Evolutionary conservation across 257 asterid genomes (phyloP).

Genomic region (Paraleonurus japonicus): DNA sequence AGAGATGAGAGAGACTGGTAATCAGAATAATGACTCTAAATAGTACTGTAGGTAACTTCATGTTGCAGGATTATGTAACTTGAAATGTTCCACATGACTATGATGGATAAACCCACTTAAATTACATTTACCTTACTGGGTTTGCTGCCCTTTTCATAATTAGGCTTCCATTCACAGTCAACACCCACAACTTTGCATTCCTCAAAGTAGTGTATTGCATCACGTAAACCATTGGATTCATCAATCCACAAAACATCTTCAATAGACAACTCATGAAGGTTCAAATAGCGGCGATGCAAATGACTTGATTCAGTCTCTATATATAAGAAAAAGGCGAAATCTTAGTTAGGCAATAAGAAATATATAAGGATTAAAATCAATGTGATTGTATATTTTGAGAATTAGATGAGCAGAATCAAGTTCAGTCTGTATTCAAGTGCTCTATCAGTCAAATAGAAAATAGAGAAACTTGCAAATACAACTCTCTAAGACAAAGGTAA

Average conservation of each 20-base stretch:
- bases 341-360: slow-evolving; percentile 13
- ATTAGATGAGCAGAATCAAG: slow-evolving; percentile 17
- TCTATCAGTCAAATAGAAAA: not conserved
- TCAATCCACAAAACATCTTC: slow-evolving; percentile 90
- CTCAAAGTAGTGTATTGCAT: slow-evolving; percentile 62
- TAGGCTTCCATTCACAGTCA: slow-evolving; percentile 99
- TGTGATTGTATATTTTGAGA: not conserved
- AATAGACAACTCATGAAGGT: slow-evolving; percentile 63
- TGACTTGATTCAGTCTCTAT: slow-evolving; percentile 55
- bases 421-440: slow-evolving; percentile 5
- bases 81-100: slow-evolving; percentile 1
- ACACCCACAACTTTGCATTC: slow-evolving; percentile 81
- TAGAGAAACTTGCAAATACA: slow-evolving; percentile 13
- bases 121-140: slow-evolving; percentile 61
- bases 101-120: slow-evolving; percentile 13
- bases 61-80: not conserved
- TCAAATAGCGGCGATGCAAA: slow-evolving; percentile 50
- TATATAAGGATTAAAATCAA: not conserved
- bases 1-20: not conserved
- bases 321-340: slow-evolving; percentile 1
- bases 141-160: slow-evolving; percentile 69
- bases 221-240: slow-evolving; percentile 49
- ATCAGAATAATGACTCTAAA: not conserved
- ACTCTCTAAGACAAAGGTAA: not conserved
- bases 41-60: not conserved